A percentile compares a stretch with the other conserved stretches of the same genome.
phyloP scores from a whole-genome alignment of 257 asterid species.

The Nicotiana noctiflora region DNA sequence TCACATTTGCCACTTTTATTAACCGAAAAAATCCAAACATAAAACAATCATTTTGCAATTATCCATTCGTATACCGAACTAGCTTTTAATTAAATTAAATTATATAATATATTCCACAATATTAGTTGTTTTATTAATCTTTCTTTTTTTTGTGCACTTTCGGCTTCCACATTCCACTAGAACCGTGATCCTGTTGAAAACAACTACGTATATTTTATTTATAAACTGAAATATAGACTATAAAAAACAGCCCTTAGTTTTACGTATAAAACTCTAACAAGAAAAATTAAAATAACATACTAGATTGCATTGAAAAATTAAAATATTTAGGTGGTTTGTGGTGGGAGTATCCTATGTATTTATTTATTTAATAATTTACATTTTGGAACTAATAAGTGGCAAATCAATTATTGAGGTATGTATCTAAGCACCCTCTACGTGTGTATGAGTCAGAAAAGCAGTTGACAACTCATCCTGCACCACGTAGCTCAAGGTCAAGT shows the following conservation, averaged over 20 bases:
- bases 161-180: background rate
- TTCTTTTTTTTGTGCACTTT: background rate
- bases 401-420: background rate
- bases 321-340: background rate
- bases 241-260: background rate
- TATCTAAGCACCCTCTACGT: constrained; percentile 8
- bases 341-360: background rate
- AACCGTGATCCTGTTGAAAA: background rate
- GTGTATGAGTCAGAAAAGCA: constrained; percentile 17
- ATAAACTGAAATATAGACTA: background rate
- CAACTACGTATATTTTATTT: background rate
- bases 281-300: background rate
- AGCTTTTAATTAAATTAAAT: background rate
- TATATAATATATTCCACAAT: background rate
- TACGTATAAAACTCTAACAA: background rate
- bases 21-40: background rate
- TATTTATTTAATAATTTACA: background rate
- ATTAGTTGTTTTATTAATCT: background rate
- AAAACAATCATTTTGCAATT: background rate
- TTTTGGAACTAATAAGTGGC: background rate
- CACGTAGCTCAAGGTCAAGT: constrained; percentile 3
- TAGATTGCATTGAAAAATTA: background rate
- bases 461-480: background rate
- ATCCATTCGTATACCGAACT: background rate
- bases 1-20: background rate